phyloP scores from a whole-genome alignment of 768 basidiomycete genomes.

The Tylopilus sp. region DNA sequence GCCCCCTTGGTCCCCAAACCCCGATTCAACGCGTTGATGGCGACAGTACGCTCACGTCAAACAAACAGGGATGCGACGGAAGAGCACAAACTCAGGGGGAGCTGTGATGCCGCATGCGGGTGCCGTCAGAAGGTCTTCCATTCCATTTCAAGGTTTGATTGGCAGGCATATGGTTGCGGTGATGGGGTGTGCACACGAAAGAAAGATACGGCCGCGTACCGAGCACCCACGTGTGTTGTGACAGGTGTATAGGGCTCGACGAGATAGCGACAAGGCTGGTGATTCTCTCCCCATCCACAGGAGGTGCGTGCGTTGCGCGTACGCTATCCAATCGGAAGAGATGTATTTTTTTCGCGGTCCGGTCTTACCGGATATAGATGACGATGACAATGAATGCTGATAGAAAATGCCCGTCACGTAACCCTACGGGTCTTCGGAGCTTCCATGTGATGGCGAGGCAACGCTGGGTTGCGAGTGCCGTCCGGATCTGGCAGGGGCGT shows the following conservation, averaged over 20 bases:
- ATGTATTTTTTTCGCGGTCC: not conserved
- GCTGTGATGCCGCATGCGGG: not conserved
- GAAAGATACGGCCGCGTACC: not conserved
- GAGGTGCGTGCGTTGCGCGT: too few species aligned
- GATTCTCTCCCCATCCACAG: too few species aligned
- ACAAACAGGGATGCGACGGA: not conserved
- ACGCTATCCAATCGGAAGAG: too few species aligned
- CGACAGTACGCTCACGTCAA: too few species aligned
- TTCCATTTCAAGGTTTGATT: slow-evolving; percentile 26
- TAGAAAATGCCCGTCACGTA: not conserved
- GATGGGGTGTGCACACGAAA: slow-evolving; percentile 14
- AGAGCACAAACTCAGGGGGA: not conserved
- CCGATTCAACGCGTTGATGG: too few species aligned
- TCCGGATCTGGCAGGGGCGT: slow-evolving; percentile 2
- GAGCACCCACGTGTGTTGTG: slow-evolving; percentile 10
- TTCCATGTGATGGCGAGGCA: slow-evolving; percentile 60
- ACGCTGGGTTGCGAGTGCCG: slow-evolving; percentile 27
- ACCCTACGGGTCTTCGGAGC: slow-evolving; percentile 20
- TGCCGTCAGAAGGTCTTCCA: slow-evolving; percentile 19
- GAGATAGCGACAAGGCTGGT: not conserved
- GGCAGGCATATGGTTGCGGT: slow-evolving; percentile 17
- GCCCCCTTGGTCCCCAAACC: too few species aligned
- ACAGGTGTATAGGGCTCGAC: slow-evolving; percentile 1
- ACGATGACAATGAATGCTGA: not conserved
- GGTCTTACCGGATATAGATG: not conserved